Conservation (phyloP, 208 protist species). For the Dictyostelium gargantuum region DNA sequence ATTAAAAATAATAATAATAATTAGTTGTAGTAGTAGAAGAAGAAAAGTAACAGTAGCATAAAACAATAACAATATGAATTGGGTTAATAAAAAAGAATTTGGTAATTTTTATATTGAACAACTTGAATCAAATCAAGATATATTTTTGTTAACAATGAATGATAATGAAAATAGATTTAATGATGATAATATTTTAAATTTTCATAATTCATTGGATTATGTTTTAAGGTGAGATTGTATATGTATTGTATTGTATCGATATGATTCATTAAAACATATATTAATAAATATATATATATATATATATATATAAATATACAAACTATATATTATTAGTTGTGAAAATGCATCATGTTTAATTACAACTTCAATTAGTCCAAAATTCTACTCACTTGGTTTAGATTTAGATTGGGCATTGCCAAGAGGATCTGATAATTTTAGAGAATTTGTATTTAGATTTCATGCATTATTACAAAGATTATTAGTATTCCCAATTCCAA, state of each 20-base stretch:
- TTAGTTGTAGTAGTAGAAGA: too few species aligned
- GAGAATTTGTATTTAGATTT: conserved; percentile 7
- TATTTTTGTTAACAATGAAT: conserved; percentile 10
- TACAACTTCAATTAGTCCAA: conserved; percentile 1
- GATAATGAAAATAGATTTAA: conserved; percentile 62
- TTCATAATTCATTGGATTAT: conserved; percentile 40
- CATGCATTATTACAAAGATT: conserved; percentile 13
- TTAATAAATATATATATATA: too few species aligned
- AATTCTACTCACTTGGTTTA: conserved; percentile 51
- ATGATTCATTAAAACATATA: too few species aligned
- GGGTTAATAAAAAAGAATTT: conserved; percentile 28
- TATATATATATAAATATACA: too few species aligned
- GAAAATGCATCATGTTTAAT: conserved; percentile 64
- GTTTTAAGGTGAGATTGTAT: conserved; percentile 36
- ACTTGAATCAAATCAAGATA: conserved; percentile 2
- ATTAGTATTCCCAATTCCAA: conserved; percentile 46
- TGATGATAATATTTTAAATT: conserved; percentile 4
- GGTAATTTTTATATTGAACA: conserved; percentile 30
- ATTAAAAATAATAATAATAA: not conserved
- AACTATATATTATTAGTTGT: too few species aligned
- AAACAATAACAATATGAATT: not conserved
- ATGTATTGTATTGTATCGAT: too few species aligned
- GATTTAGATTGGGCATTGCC: conserved; percentile 45
- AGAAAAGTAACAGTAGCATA: not conserved
- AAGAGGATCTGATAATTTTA: not conserved